phyloP scores from a whole-genome alignment of 768 basidiomycete species.

The Serendipita indica region DNA sequence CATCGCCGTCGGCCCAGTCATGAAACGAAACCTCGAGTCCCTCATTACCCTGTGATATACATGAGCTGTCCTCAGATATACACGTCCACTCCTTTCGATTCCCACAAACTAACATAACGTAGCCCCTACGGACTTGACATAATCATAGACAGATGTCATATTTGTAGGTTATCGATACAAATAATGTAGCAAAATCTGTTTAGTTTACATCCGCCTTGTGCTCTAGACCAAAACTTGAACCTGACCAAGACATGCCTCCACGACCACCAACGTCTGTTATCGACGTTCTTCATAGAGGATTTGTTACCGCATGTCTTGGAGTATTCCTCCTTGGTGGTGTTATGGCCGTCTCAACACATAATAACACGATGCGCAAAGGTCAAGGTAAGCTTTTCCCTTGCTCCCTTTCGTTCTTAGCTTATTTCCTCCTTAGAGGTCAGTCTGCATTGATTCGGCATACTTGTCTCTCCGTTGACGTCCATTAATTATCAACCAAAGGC shows the following conservation, averaged over 20 bases:
- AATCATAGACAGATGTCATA: too few relatives aligned
- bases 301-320: conserved; percentile 40
- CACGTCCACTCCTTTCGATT: conserved; percentile 1
- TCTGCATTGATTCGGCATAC: neutral
- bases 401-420: neutral
- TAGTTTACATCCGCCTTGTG: too few relatives aligned
- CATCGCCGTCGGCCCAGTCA: conserved; percentile 3
- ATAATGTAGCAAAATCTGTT: too few relatives aligned
- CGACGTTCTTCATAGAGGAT: conserved; percentile 38
- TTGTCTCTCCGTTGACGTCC: neutral
- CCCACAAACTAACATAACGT: neutral
- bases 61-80: neutral
- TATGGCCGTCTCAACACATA: conserved; percentile 38
- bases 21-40: neutral
- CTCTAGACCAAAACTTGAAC: too few relatives aligned
- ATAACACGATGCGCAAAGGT: conserved; percentile 37
- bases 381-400: conserved; percentile 32
- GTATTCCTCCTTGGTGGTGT: conserved; percentile 39
- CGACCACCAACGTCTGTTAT: conserved; percentile 23
- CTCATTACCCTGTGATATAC: neutral
- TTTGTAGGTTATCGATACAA: too few relatives aligned
- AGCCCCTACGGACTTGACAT: too few relatives aligned
- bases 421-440: neutral
- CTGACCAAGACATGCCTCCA: conserved; percentile 3
- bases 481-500: neutral